These are phyloP conservation scores for Cercospora berteroae DNA, from an alignment of 2,329 filamentous ascomycete species.

Conservation along the genomic window DNA sequence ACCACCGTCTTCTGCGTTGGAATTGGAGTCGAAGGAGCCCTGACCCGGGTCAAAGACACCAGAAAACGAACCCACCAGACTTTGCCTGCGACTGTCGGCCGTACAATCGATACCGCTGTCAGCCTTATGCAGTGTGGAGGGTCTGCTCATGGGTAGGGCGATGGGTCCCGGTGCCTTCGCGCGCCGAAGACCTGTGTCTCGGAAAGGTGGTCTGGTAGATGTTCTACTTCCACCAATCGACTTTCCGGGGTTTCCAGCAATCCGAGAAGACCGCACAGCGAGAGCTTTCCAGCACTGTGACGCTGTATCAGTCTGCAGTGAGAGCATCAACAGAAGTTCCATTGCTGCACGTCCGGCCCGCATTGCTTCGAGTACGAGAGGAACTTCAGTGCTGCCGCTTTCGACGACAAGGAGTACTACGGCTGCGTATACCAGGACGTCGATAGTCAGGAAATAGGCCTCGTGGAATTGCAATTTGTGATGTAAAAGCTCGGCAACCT, in stretches of 20 bases:
- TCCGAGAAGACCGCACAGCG: not conserved
- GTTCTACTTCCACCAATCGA: not conserved
- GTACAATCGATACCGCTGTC: conserved; percentile 5
- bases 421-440: conserved; percentile 21
- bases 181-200: not conserved
- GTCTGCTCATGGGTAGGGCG: not conserved
- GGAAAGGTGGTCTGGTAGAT: not conserved
- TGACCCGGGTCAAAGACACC: not conserved
- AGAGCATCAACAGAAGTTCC: conserved; percentile 18
- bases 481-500: conserved; percentile 21
- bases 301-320: conserved; percentile 17
- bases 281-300: conserved; percentile 22
- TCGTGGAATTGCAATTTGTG: conserved; percentile 19
- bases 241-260: not conserved
- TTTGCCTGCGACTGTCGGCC: not conserved
- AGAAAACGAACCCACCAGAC: not conserved
- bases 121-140: not conserved
- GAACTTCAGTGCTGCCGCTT: conserved; percentile 9
- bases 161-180: not conserved
- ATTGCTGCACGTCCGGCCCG: conserved; percentile 13
- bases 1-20: not conserved
- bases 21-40: not conserved
- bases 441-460: conserved; percentile 20
- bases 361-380: conserved; percentile 15
- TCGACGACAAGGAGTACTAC: conserved; percentile 20